Base-by-base conservation (phyloP, 257 asterid species). In the Haberlea rhodopensis region DNA sequence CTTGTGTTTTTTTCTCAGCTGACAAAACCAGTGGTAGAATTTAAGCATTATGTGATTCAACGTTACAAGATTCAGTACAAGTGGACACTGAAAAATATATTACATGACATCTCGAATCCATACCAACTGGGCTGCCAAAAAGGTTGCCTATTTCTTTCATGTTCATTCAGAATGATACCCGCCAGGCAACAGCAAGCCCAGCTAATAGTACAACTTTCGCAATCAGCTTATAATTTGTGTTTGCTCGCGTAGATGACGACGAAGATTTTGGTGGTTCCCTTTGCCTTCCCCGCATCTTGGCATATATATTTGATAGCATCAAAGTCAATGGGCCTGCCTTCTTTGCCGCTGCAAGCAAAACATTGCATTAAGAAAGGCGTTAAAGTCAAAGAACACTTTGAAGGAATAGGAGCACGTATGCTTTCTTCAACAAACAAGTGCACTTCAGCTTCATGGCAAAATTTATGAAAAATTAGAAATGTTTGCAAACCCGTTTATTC, bases 171-270 rank as follows among this genome's bases (percentile, higher is more conserved):
- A 81, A 73, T 75, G 87, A 57, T 68, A 85, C 48, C 48, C 89
- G 96, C 97, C 98, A 92, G 56, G 79, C 89, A 66, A 68, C 85
- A 57, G 91, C 98, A 27, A 81, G 52, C 31, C 84, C 79, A 19
- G 86, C 96, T 32, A 92, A 81, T 37, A 87, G 58, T 26, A 48
- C 61, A 27, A 92, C 86, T 73, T 87, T 92, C 48, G 79, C 20
- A 5, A 89, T 61, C 13, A 89, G 81, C 84, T 85, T 91, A 58
- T 75, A 76, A 72, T 81, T 81, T 26, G 72, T 31, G 49, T 62
- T 67, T 0, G 87, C 68, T 60, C 76, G 63, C 2, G 82, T 48
- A 2, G 86, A 32, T 16, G 75, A 1, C 8, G 88, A 57, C 5
- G 82, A 64, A 57, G 69, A 62, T 28, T 55, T 43, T 15, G 82